These are phyloP conservation scores for Phoma sp. DNA, from an alignment of 2,329 filamentous ascomycete species.

Conservation along the genomic window DNA sequence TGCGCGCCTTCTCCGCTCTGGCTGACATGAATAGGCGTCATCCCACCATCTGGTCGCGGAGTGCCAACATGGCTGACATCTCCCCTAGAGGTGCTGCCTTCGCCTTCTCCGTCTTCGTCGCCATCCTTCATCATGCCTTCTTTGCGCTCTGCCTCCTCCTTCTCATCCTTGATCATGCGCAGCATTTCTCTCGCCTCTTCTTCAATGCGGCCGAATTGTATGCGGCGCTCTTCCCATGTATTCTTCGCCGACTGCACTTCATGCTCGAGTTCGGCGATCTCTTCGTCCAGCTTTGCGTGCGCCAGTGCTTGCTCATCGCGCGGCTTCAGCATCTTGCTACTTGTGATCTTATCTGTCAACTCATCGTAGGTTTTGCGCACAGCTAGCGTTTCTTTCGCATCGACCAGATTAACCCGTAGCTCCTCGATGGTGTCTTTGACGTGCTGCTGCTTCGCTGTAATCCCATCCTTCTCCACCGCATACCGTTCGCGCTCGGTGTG, in stretches of 20 bases:
- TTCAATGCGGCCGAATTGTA: constrained; percentile 88
- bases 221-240: constrained; percentile 84
- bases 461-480: constrained; percentile 78
- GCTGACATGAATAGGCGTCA: constrained; percentile 50
- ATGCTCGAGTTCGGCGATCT: constrained; percentile 85
- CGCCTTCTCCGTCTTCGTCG: constrained; percentile 51
- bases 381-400: constrained; percentile 68
- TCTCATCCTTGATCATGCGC: constrained; percentile 88
- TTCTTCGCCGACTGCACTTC: constrained; percentile 82
- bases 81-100: constrained; percentile 48
- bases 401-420: constrained; percentile 77
- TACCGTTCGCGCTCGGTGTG: constrained; percentile 84
- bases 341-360: constrained; percentile 84
- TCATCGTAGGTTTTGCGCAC: constrained; percentile 88
- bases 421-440: constrained; percentile 78
- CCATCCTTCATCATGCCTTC: constrained; percentile 67
- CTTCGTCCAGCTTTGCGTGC: constrained; percentile 81
- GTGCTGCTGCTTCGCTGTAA: constrained; percentile 77
- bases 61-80: constrained; percentile 54
- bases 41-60: constrained; percentile 52
- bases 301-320: constrained; percentile 83
- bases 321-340: constrained; percentile 78
- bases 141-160: constrained; percentile 88
- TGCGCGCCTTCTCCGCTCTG: constrained; percentile 40
- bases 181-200: constrained; percentile 89